Evolutionary conservation across 2,329 filamentous ascomycete genomes (phyloP).

Genomic region (Trichoderma polysporum): DNA sequence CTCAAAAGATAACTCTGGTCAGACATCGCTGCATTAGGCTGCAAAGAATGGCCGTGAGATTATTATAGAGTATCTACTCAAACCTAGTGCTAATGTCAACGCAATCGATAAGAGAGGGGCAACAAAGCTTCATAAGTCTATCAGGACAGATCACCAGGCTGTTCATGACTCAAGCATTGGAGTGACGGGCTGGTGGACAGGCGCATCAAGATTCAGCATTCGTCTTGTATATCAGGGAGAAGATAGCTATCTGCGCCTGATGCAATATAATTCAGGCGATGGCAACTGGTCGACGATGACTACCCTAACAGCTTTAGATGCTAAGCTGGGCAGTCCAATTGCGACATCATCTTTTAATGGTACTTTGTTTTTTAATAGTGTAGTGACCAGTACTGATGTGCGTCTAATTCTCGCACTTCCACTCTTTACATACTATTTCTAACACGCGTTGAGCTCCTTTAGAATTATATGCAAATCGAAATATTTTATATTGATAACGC

Average conservation of each 20-base stretch:
- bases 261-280: not conserved
- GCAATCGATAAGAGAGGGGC: too few species aligned
- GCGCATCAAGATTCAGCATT: not conserved
- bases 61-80: too few species aligned
- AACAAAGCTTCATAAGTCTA: too few species aligned
- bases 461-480: not conserved
- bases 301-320: not conserved
- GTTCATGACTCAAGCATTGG: not conserved
- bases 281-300: not conserved
- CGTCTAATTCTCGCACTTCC: not conserved
- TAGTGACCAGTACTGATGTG: not conserved
- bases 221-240: not conserved
- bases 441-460: not conserved
- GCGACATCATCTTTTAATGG: not conserved
- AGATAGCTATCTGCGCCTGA: not conserved
- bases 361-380: not conserved
- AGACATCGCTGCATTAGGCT: too few species aligned
- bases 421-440: not conserved
- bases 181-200: not conserved
- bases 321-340: not conserved
- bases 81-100: too few species aligned
- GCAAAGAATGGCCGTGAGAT: too few species aligned
- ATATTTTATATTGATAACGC: not conserved
- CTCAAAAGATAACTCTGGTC: too few species aligned
- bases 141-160: too few species aligned